Evolutionary conservation across 163 green algal genomes (phyloP), one percentile per base, ranked within the genome.

Genomic region (Trebouxia gelatinosa): DNA sequence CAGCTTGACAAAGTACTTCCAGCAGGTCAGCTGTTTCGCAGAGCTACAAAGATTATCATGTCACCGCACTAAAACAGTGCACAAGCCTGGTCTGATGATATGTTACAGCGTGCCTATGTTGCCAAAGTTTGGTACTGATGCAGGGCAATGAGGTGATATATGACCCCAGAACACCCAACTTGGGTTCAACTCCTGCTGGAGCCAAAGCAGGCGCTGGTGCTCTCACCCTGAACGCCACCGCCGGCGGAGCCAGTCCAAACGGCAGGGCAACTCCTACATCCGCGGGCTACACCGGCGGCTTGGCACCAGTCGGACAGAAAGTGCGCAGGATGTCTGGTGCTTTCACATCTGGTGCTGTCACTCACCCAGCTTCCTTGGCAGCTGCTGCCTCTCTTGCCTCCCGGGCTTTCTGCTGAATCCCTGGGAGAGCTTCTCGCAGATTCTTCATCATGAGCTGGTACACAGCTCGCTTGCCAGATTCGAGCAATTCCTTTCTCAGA

Each of bases 291-390:
- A 72, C 35, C 6, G 64, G 64, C 26, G 64, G 64, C 7, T 17
- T 72, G 64, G 64, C 64, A 35, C 64, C 64, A 17, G 64, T 72
- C 26, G 64, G 64, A 16, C 35, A 50, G 35, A 51, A 54, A 23
- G 21, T 72, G 21, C 35, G 64, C 64, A 72, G 64, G n/a, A 72
- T 54, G 64, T 72, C 64, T 5, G 64, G 64, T 3, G 64, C 64
- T 21, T 72, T 72, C 64, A 72, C 64, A 11, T 72, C 64, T 51
- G 64, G 64, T 31, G 64, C 64, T 19, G 64, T 72, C 64, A 72
- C 64, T 51, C 64, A 72, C 64, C 64, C 64, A 37, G 64, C 64
- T 29, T 72, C 64, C 16, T 37, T 72, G 6, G 64, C 64, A 34
- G 64, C 64, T 72, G 40, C 68, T 62, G 40, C 19, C 28, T 39